Base-by-base conservation (phyloP, 192 early-diverging fungal genomes). In the Lobosporangium transversale region DNA sequence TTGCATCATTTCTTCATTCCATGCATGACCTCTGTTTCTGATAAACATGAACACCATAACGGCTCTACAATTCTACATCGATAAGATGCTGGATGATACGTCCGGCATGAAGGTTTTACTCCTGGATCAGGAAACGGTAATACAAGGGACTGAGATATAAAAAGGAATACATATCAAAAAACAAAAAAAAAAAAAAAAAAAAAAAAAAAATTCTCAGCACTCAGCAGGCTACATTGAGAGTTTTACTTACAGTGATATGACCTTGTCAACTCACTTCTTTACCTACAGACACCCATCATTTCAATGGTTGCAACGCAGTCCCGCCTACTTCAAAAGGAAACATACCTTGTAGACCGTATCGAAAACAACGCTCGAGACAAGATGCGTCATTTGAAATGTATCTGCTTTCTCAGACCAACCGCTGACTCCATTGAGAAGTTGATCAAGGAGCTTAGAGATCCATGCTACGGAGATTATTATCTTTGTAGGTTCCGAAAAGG, bases 51-150 rank as follows among this genome's bases (percentile, higher is more conserved):
- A 95, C 65, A 73, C 90, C 30, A 82, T 95, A 27, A 93, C 93
- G 66, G 88, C 89, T 12, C 81, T 89, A 12, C 93, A 98, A 85
- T 87, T 86, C 69, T 99, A 99, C 83, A 87, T 94, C 48, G 89
- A 90, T 67, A 97, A 96, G 80, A 97, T 99, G 90, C 84, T 95
- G 55, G 63, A 81, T 27, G 95, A 98, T 48, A 92, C 93, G 21
- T 78, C 88, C 51, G 97, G 97, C n/a, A 98, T 99, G 96, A 99
- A 99, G 79, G 95, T 98, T 43, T 84, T 99, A 18, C 83, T 98
- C 35, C 85, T 99, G 35, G 98, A 99, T 80, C 76, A 80, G 26
- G 94, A 98, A 62, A 99, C 98, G 67, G 94, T 95, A n/a, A n/a
- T n/a, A n/a, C n/a, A n/a, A n/a, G n/a, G n/a, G n/a, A n/a, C n/a